phyloP scores from a whole-genome alignment of 345 rosid species.

The Mangifera indica region DNA sequence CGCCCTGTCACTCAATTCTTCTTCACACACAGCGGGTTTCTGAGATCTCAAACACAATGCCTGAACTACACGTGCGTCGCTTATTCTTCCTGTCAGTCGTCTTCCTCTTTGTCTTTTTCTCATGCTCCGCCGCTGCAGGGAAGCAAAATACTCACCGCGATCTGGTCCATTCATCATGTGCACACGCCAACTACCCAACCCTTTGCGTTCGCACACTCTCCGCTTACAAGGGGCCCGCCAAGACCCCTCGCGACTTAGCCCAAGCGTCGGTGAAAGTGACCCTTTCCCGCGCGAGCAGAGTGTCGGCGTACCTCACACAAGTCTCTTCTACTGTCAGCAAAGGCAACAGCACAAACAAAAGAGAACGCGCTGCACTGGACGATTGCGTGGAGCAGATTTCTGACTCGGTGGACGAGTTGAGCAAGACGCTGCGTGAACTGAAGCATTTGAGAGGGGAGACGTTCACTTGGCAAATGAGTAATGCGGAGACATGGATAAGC shows the following conservation, averaged over 20 bases:
- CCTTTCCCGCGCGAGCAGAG: conserved; percentile 44
- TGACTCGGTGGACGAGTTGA: conserved; percentile 65
- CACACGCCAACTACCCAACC: conserved; percentile 70
- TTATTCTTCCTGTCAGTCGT: too few relatives aligned
- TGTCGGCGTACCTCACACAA: conserved; percentile 34
- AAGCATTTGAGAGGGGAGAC: conserved; percentile 55
- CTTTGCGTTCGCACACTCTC: conserved; percentile 72
- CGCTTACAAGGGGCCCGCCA: conserved; percentile 60
- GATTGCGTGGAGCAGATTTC: conserved; percentile 82
- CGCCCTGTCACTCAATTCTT: not conserved
- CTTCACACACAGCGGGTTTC: not conserved
- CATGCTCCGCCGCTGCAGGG: conserved; percentile 26
- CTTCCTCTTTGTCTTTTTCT: conserved; percentile 12
- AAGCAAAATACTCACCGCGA: conserved; percentile 22
- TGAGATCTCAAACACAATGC: conserved; percentile 4
- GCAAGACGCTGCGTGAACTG: conserved; percentile 50
- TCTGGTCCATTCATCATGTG: conserved; percentile 62
- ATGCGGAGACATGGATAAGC: conserved; percentile 85
- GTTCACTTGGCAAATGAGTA: conserved; percentile 63
- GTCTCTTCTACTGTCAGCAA: conserved; percentile 11
- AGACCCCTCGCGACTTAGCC: conserved; percentile 63
- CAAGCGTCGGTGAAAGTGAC: conserved; percentile 69
- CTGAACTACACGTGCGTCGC: not conserved
- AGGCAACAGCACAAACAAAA: conserved; percentile 25
- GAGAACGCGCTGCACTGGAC: conserved; percentile 48